These are phyloP conservation scores for Naganishia kalamii DNA, from an alignment of 768 basidiomycete species.

Conservation along the genomic window DNA sequence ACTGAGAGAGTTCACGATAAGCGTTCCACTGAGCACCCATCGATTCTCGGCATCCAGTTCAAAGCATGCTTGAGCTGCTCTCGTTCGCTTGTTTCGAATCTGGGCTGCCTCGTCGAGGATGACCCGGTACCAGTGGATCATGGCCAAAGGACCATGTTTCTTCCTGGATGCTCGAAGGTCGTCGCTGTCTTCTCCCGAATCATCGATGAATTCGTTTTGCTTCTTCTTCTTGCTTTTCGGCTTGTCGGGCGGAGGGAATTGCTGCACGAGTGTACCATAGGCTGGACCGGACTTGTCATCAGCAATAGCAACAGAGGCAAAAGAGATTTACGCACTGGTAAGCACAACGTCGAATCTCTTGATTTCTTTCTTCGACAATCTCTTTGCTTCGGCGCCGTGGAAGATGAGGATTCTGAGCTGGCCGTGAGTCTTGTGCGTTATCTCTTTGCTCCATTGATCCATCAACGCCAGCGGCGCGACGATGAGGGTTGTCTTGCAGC, in stretches of 20 bases:
- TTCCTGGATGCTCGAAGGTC: conserved; percentile 24
- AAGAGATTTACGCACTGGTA: conserved; percentile 46
- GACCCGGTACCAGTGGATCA: conserved; percentile 61
- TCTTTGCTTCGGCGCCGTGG: conserved; percentile 56
- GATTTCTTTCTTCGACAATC: conserved; percentile 52
- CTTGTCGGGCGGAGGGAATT: conserved; percentile 46
- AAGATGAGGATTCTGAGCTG: conserved; percentile 57
- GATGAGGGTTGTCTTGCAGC: conserved; percentile 62
- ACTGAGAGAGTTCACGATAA: conserved; percentile 58
- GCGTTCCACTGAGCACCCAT: conserved; percentile 63
- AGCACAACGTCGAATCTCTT: conserved; percentile 61
- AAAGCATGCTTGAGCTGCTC: conserved; percentile 58
- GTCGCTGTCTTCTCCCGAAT: conserved; percentile 26
- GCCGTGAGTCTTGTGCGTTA: conserved; percentile 59
- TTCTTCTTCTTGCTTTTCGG: conserved; percentile 50
- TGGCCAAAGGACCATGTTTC: conserved; percentile 58
- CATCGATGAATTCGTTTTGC: conserved; percentile 27
- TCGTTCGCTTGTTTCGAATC: conserved; percentile 43
- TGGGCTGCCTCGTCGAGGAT: conserved; percentile 65
- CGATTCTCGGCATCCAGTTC: conserved; percentile 55
- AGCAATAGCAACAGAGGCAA: not conserved
- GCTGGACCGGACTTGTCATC: not conserved
- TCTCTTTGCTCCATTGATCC: conserved; percentile 56
- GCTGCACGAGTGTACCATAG: conserved; percentile 46
- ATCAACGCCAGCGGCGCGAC: conserved; percentile 62